Evolutionary conservation across 2,329 filamentous ascomycete genomes (phyloP).

Genomic region (Colletotrichum somersetense): DNA sequence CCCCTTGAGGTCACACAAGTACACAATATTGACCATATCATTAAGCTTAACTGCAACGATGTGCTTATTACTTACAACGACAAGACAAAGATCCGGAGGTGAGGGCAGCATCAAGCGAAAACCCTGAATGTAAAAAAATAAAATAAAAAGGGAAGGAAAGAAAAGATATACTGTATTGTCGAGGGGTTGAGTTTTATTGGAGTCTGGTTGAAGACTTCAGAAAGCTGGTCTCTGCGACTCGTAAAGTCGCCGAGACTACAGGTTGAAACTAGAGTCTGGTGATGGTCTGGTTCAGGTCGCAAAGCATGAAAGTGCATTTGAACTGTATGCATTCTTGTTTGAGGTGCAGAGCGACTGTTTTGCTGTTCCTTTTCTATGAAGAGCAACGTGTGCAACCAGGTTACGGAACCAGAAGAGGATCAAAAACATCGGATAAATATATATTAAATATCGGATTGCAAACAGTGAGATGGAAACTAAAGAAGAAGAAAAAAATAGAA

Average conservation of each 20-base stretch:
- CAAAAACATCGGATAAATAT: background rate
- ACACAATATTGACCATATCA: no score
- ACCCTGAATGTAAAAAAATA: background rate
- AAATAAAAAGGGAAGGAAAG: background rate
- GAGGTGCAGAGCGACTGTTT: no score
- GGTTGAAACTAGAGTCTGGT: no score
- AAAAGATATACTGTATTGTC: background rate
- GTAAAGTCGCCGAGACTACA: background rate
- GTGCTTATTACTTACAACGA: background rate
- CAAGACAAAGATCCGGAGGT: slow-evolving; percentile 3
- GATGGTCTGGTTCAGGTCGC: background rate
- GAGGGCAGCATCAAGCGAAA: slow-evolving; percentile 4
- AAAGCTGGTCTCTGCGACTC: background rate
- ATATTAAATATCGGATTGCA: background rate
- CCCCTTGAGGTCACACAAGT: no score
- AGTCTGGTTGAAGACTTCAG: background rate
- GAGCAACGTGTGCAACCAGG: background rate
- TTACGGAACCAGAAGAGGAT: background rate
- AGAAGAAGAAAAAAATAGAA: background rate
- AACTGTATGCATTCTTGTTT: no score
- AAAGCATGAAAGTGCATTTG: background rate
- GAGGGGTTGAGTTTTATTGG: background rate
- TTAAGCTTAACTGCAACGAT: background rate
- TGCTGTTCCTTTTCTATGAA: background rate
- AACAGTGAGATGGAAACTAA: background rate